Conservation (phyloP, 2,329 filamentous ascomycete genomes). For the Sclerotinia trifoliorum region DNA sequence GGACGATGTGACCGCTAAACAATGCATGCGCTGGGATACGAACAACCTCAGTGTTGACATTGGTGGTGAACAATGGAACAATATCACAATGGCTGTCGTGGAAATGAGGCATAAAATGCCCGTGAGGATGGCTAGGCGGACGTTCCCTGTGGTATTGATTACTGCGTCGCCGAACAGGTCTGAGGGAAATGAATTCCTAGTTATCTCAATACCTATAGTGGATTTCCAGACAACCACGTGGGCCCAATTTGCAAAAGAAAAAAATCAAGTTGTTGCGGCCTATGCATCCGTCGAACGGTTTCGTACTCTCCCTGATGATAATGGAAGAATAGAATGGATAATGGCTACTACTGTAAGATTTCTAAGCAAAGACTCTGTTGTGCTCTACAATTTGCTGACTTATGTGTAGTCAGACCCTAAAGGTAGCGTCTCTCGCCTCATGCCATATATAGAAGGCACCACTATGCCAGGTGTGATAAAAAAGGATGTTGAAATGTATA, state of each 20-base stretch:
- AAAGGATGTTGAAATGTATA: constrained; percentile 69
- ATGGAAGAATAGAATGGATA: constrained; percentile 62
- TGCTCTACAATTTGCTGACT: not conserved
- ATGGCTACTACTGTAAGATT: constrained; percentile 67
- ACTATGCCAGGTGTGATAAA: constrained; percentile 45
- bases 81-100: constrained; percentile 52
- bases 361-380: not conserved
- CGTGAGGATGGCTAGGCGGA: constrained; percentile 56
- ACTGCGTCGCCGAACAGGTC: constrained; percentile 46
- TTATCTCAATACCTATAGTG: constrained; percentile 56
- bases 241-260: constrained; percentile 43
- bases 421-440: constrained; percentile 43
- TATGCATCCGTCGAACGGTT: constrained; percentile 68
- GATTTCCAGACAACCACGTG: constrained; percentile 43
- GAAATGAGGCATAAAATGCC: constrained; percentile 67
- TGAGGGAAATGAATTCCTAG: constrained; percentile 49
- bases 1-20: no score
- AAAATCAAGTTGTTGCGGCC: constrained; percentile 53
- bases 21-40: constrained; percentile 48
- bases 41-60: constrained; percentile 43
- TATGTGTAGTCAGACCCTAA: constrained; percentile 52
- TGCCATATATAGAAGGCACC: no score
- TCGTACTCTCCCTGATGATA: constrained; percentile 29
- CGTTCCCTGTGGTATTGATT: constrained; percentile 66
- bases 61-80: constrained; percentile 45